Evolutionary conservation across 768 basidiomycete genomes (phyloP), one percentile per base, ranked within the genome.

Genomic region (Calvatia gigantea): DNA sequence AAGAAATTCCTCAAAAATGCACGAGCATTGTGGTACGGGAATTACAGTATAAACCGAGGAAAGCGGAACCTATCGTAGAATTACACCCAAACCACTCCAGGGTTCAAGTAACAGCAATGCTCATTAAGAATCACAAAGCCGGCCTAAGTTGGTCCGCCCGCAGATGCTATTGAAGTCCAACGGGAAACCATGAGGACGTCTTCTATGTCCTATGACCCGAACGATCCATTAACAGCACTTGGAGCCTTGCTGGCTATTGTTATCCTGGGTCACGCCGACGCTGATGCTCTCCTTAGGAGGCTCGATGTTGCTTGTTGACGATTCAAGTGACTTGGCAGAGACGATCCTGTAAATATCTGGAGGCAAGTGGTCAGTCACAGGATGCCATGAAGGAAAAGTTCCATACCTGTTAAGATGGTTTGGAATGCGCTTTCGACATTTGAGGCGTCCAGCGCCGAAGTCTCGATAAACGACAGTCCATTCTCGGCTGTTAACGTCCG

Each of bases 341-440:
- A 94, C 94, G 69, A 98, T 94, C 67, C 89, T 91, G 80, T 98
- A 98, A 71, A 99, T 97, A 62, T 98, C 97, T 97, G 64, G 39
- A 58, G 49, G 61, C 43, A 45, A 25, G 37, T 39, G 7, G 17
- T 27, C 37, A 21, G 17, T 21, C 27, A 19, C 2, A 6, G 32
- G n/a, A 27, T 29, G 9, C 29, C 31, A 29, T 41, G 21, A 17
- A 11, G 12, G 7, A 1, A 44, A 50, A 8, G 32, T 33, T 23
- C 75, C 84, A 49, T 46, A 93, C 94, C 94, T 42, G 89, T 86
- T 59, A 99, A 80, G 67, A 98, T 98, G 56, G 85, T 94, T 71
- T 98, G 94, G 86, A 99, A 99, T 48, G 96, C 97, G 55, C 83
- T 75, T 75, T 98, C 96, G 73, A 99, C 95, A 75, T 98, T 97